These are phyloP conservation scores for Lepidium campestre DNA, from an alignment of 441 rosid genomes.

Conservation along the genomic window DNA sequence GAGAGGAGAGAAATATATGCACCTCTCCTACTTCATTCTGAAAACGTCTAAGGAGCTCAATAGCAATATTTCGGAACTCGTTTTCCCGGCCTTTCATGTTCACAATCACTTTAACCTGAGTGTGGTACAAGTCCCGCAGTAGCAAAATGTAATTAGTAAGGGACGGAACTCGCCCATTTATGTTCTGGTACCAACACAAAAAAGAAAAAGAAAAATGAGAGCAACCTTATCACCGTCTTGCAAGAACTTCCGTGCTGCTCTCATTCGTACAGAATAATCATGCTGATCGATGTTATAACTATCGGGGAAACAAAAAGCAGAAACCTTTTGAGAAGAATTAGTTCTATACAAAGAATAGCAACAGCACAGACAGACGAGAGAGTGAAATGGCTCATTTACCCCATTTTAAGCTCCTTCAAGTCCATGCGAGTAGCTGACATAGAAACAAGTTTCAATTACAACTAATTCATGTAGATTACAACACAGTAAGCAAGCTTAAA, in stretches of 20 bases:
- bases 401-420: constrained; percentile 91
- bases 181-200: not conserved
- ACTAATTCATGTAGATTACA: constrained; percentile 13
- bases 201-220: not conserved
- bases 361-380: not conserved
- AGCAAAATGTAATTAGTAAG: not conserved
- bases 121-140: constrained; percentile 5
- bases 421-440: constrained; percentile 72
- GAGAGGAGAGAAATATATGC: not conserved
- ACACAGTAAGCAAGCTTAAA: not conserved
- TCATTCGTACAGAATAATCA: constrained; percentile 80
- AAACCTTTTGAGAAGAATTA: constrained; percentile 9
- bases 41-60: constrained; percentile 75
- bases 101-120: constrained; percentile 89
- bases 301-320: constrained; percentile 21
- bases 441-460: constrained; percentile 30
- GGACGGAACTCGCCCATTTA: not conserved
- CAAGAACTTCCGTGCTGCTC: constrained; percentile 72
- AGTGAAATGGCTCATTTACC: constrained; percentile 30
- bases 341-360: not conserved
- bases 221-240: constrained; percentile 84
- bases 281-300: constrained; percentile 92
- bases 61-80: constrained; percentile 82
- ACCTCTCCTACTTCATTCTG: constrained; percentile 90
- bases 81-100: constrained; percentile 89